phyloP scores from a whole-genome alignment of 2,329 filamentous ascomycete species.

The Colletotrichum tamarilloi region DNA sequence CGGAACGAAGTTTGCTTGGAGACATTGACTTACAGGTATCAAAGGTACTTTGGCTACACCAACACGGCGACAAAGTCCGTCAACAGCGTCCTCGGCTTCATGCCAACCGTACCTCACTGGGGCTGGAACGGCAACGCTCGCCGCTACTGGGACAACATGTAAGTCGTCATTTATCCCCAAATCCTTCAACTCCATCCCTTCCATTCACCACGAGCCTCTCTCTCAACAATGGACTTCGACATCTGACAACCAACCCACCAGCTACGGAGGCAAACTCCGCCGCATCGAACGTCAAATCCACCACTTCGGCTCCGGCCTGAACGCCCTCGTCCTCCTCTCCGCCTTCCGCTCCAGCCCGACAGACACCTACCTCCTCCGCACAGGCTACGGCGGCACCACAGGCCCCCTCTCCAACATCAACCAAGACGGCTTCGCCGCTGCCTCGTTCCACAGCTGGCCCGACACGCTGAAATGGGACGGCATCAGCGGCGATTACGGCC shows the following conservation, averaged over 20 bases:
- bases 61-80: conserved; percentile 60
- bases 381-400: conserved; percentile 64
- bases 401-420: conserved; percentile 67
- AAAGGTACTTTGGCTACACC: conserved; percentile 58
- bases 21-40: neutral
- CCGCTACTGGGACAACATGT: conserved; percentile 70
- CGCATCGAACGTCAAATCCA: conserved; percentile 64
- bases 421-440: conserved; percentile 62
- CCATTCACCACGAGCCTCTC: too few relatives aligned
- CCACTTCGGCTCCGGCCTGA: conserved; percentile 70
- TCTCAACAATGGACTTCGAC: too few relatives aligned
- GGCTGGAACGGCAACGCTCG: conserved; percentile 71
- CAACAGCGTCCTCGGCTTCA: conserved; percentile 65
- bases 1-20: too few relatives aligned
- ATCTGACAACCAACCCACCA: conserved; percentile 25
- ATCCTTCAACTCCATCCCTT: too few relatives aligned
- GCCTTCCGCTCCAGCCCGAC: conserved; percentile 58
- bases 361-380: conserved; percentile 61
- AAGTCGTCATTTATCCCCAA: conserved; percentile 37
- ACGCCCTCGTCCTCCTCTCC: conserved; percentile 64
- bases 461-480: conserved; percentile 67
- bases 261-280: conserved; percentile 55
- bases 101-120: conserved; percentile 69
- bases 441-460: conserved; percentile 67
- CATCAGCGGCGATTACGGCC: conserved; percentile 68